Evolutionary conservation across 148 eudicot genomes (phyloP), one percentile per base, ranked within the genome.

Genomic region (Rhododendron vialii): DNA sequence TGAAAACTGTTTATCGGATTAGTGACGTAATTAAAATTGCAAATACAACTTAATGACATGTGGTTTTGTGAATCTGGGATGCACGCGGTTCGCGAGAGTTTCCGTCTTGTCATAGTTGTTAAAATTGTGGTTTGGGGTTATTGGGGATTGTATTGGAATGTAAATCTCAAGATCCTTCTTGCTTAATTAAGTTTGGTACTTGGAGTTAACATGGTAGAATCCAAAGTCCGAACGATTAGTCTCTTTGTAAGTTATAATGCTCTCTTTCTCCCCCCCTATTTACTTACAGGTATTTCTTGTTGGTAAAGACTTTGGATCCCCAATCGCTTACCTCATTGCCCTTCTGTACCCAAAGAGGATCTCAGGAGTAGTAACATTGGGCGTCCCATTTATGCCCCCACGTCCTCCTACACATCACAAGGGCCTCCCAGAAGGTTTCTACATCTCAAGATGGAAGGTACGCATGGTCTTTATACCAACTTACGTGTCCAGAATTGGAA

Each of bases 261-360:
- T 75, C 45, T 36, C 57, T n/a, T 14, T 50, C 53, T 43, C 57
- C 18, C 24, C 24, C 17, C 36, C 5, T 47, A 1, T 50, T 12
- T 73, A 15, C 67, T 18, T 82, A n/a, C 88, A 91, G 90, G 90
- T 88, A 73, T 91, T 91, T 85, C 61, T 91, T 1, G 82, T 91
- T 67, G 90, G 88, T 35, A 88, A 91, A 86, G 92, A 91, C 63
- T 91, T 89, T 81, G 92, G 92, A 86, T 82, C 90, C 74, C 9
- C 28, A 17, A 30, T 86, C 2, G 89, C 82, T 41, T 86, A 84
- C 85, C 11, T 48, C 6, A 65, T 91, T 65, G 74, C 86, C 67
- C 84, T 89, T 63, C 65, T 86, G 43, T 81, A 85, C 76, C 89
- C 77, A 47, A 83, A 86, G 63, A 88, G 87, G 80, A 89, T 91